These are phyloP conservation scores for Rhododendron ovatum DNA, from an alignment of 148 eudicot genomes.

Conservation along the genomic window DNA sequence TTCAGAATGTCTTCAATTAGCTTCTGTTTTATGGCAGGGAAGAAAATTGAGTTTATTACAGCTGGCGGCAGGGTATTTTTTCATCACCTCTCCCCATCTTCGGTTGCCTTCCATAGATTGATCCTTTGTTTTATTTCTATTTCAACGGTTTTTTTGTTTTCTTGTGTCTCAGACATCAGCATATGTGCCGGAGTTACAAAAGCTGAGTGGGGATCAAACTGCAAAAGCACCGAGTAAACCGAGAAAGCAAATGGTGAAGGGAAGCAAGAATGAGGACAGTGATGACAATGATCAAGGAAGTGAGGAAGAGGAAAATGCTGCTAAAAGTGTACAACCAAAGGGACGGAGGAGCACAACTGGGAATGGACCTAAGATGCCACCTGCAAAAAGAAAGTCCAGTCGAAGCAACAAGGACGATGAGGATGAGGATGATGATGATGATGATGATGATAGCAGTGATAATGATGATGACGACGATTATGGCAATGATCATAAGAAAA, in stretches of 20 bases:
- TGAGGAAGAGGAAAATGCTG: slow-evolving; percentile 32
- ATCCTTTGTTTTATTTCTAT: neutral
- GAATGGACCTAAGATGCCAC: slow-evolving; percentile 21
- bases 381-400: slow-evolving; percentile 22
- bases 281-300: slow-evolving; percentile 21
- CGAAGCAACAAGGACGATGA: slow-evolving; percentile 13
- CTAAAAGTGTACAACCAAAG: slow-evolving; percentile 30
- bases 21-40: slow-evolving; percentile 50
- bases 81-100: neutral
- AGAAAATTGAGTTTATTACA: slow-evolving; percentile 70
- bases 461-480: slow-evolving; percentile 8
- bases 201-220: slow-evolving; percentile 57
- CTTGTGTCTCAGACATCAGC: slow-evolving; percentile 73
- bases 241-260: slow-evolving; percentile 33
- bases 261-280: slow-evolving; percentile 31
- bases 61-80: slow-evolving; percentile 90
- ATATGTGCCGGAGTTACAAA: slow-evolving; percentile 85
- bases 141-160: neutral
- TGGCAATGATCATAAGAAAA: slow-evolving; percentile 22
- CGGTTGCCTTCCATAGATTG: neutral
- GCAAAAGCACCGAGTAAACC: slow-evolving; percentile 47
- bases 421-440: slow-evolving; percentile 23
- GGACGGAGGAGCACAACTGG: slow-evolving; percentile 24
- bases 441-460: neutral
- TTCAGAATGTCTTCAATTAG: slow-evolving; percentile 2